Evolutionary conservation across 2,329 filamentous ascomycete species (phyloP), one percentile per base, ranked within the genome.

Genomic region (Pseudogymnoascus sp.): DNA sequence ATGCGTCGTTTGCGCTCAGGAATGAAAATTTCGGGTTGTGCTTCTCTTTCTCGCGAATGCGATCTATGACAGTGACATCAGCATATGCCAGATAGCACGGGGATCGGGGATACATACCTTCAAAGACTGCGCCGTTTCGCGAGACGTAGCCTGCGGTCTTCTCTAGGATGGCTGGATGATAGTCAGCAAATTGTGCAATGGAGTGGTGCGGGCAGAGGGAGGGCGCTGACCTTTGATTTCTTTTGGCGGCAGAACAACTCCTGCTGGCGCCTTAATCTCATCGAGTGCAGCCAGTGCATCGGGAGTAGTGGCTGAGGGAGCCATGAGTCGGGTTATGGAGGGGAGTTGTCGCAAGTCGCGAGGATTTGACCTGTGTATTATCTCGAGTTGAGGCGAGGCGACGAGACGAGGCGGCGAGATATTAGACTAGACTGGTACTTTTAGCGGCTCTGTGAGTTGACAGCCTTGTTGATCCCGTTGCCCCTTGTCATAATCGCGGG

Each of bases 81-180:
- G 9, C 35, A 18, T 38, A 6, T 14, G 20, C 7, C 39, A 4
- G 18, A 6, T 8, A 9, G 3, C 14, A 57, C 7, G 11, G n/a
- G n/a, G 22, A 76, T 60, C 82, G 78, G 77, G 64, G 18, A 50
- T 38, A 63, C 70, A 43, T 71, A 80, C 79, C 78, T 76, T 88
- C 84, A 68, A 88, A 86, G 12, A 79, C 79, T 41, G 80, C 72
- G 20, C 85, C 85, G 68, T 86, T 86, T 65, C 85, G 78, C 66
- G 87, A 86, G 62, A 97, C 90, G 73, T 95, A 97, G 54, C 92
- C 92, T 60, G 94, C 93, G 11, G 93, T 96, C 78, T 96, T 97
- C 75, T 97, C 92, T 70, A 99, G 86, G 67, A 93, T 83, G 18
- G 80, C 80, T 80, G 63, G 57, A 59, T 41, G 14, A 9, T 38